A percentile compares a stretch with the other conserved stretches of the same genome.
These are phyloP conservation scores for Calonectria pauciramosa DNA, from an alignment of 2,329 filamentous ascomycete species.

Conservation along the genomic window DNA sequence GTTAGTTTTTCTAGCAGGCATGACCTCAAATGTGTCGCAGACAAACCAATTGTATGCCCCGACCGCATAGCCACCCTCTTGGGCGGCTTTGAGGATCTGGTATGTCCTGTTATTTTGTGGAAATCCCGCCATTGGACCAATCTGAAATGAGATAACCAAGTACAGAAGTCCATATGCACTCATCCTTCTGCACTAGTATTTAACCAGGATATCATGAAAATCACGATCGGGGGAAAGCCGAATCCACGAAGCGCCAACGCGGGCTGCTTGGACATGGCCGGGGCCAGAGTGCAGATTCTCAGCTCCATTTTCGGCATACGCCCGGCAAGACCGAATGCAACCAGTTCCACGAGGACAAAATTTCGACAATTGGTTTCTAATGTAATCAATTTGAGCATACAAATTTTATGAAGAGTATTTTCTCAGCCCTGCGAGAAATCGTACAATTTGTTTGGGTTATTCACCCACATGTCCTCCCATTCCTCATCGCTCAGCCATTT, in stretches of 20 bases:
- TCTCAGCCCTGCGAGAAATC: neutral
- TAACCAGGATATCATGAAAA: neutral
- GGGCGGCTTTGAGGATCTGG: slow-evolving; percentile 62
- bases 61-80: slow-evolving; percentile 60
- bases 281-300: neutral
- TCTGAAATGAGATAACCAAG: neutral
- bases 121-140: slow-evolving; percentile 18
- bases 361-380: neutral
- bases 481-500: slow-evolving; percentile 20
- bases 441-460: slow-evolving; percentile 20
- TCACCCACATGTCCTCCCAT: slow-evolving; percentile 27
- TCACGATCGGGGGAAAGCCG: neutral
- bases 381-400: neutral
- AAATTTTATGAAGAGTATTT: neutral
- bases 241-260: neutral
- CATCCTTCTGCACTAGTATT: neutral
- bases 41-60: slow-evolving; percentile 60
- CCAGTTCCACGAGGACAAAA: neutral
- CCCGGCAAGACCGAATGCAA: neutral
- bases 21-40: neutral
- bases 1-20: neutral
- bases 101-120: slow-evolving; percentile 38
- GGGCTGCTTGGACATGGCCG: neutral
- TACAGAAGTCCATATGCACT: neutral
- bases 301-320: neutral